phyloP scores from a whole-genome alignment of 2,329 filamentous ascomycete genomes.

The Trichoderma cornu-damae region DNA sequence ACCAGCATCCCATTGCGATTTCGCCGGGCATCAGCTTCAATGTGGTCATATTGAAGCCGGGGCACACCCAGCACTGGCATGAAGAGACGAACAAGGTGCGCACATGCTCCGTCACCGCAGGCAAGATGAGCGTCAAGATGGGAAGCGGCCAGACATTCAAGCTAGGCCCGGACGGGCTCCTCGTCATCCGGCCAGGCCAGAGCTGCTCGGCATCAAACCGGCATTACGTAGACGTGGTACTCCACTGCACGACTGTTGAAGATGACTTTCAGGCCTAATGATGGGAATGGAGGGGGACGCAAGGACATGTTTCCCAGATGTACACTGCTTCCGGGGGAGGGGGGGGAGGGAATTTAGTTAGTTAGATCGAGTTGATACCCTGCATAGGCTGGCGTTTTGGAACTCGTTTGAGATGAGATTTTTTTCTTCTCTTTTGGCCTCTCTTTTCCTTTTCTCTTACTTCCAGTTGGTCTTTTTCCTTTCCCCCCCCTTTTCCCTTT shows the following conservation, averaged over 20 bases:
- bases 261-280: conserved; percentile 18
- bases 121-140: conserved; percentile 39
- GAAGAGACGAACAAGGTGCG: conserved; percentile 31
- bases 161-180: conserved; percentile 42
- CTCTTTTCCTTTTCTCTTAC: neutral
- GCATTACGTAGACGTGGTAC: conserved; percentile 40
- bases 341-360: neutral
- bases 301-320: neutral
- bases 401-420: neutral
- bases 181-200: conserved; percentile 38
- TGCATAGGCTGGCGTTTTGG: conserved; percentile 3
- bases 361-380: conserved; percentile 8
- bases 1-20: conserved; percentile 34
- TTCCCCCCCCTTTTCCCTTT: too few relatives aligned
- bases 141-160: conserved; percentile 33
- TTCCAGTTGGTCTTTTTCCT: too few relatives aligned
- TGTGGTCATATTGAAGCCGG: conserved; percentile 38
- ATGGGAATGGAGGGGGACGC: neutral
- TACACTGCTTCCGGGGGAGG: neutral
- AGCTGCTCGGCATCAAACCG: conserved; percentile 39
- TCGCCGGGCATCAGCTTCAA: conserved; percentile 38
- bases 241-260: conserved; percentile 38
- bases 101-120: conserved; percentile 37
- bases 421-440: neutral
- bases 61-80: conserved; percentile 31